These are phyloP conservation scores for Capsicum pubescens DNA, from an alignment of 257 asterid species.

Conservation along the genomic window DNA sequence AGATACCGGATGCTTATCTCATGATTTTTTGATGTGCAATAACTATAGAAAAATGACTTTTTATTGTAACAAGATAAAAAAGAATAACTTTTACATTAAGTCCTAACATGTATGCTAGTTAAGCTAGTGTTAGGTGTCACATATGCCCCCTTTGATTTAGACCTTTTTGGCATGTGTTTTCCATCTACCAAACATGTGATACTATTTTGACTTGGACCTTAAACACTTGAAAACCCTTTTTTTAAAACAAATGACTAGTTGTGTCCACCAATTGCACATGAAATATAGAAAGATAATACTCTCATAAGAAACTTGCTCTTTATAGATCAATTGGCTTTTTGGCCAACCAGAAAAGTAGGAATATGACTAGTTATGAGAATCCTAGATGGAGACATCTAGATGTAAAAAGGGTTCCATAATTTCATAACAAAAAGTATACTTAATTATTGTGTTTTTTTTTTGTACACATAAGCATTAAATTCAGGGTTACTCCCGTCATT, in stretches of 20 bases:
- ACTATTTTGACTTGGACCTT: constrained; percentile 15
- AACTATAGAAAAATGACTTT: neutral
- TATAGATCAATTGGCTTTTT: constrained; percentile 18
- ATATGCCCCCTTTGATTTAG: neutral
- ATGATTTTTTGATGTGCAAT: neutral
- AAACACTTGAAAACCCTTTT: neutral
- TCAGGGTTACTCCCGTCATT: neutral
- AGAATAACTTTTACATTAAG: neutral
- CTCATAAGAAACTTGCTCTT: neutral
- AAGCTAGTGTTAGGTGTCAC: neutral
- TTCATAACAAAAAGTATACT: neutral
- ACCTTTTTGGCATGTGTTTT: constrained; percentile 23
- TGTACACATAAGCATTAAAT: neutral
- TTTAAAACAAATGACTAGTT: constrained; percentile 51
- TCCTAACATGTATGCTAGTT: neutral
- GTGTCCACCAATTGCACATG: constrained; percentile 57
- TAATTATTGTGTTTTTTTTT: neutral
- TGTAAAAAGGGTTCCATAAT: constrained; percentile 34
- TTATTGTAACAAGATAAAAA: neutral
- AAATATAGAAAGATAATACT: neutral
- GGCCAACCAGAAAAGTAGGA: constrained; percentile 49
- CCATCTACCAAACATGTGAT: constrained; percentile 66
- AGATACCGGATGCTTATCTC: too few species aligned
- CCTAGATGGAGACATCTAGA: constrained; percentile 64
- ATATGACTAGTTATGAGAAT: constrained; percentile 45